Evolutionary conservation across 805 yeast genomes (phyloP).

Genomic region (Yarrowia sp.): DNA sequence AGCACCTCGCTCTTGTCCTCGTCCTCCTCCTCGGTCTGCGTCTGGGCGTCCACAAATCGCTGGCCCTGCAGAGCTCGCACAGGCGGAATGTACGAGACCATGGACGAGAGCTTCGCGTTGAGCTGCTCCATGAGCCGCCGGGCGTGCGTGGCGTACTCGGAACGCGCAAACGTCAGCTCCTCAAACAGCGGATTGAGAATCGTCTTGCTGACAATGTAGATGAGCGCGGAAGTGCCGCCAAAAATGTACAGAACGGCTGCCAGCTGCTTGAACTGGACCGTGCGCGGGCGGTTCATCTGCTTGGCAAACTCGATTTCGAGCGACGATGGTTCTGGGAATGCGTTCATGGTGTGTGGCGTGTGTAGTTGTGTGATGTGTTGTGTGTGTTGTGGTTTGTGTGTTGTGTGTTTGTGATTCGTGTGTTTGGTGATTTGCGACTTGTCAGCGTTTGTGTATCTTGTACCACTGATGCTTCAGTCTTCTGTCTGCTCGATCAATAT

Average conservation of each 20-base stretch:
- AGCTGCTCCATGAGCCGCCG: slow-evolving; percentile 33
- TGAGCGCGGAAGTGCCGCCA: slow-evolving; percentile 37
- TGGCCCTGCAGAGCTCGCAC: slow-evolving; percentile 27
- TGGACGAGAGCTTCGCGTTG: slow-evolving; percentile 32
- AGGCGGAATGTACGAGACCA: slow-evolving; percentile 33
- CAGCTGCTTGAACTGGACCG: slow-evolving; percentile 33
- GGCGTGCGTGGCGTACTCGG: slow-evolving; percentile 36
- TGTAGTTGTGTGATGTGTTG: neutral
- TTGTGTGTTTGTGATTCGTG: neutral
- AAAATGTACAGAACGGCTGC: slow-evolving; percentile 37
- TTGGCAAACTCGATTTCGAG: slow-evolving; percentile 27
- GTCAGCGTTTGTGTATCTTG: neutral
- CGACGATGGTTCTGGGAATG: slow-evolving; percentile 36
- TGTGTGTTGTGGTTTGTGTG: neutral
- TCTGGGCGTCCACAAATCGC: slow-evolving; percentile 34
- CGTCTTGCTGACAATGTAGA: slow-evolving; percentile 37
- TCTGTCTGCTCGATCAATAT: too few species aligned
- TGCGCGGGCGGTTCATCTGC: slow-evolving; percentile 28
- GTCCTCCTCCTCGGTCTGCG: slow-evolving; percentile 33
- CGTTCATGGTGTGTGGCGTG: slow-evolving; percentile 26
- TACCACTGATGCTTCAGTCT: too few species aligned
- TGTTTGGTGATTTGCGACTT: too few species aligned
- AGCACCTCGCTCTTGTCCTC: neutral
- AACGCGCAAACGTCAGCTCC: slow-evolving; percentile 38
- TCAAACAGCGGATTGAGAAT: slow-evolving; percentile 38